Evolutionary conservation across 2,329 filamentous ascomycete species (phyloP).

Genomic region (Shiraia bambusicola): DNA sequence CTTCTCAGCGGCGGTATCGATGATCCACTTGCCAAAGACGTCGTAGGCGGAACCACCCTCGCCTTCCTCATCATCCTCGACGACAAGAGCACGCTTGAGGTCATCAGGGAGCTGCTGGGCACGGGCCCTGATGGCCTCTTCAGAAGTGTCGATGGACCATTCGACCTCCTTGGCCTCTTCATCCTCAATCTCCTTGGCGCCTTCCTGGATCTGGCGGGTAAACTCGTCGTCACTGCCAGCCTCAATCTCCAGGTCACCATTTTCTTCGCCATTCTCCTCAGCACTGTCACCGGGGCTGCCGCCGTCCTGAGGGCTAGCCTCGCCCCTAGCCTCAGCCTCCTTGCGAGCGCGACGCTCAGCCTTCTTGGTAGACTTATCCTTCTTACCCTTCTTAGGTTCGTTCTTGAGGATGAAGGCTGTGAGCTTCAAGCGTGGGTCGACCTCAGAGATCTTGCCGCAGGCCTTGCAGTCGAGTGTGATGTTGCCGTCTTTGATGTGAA

Average conservation of each 20-base stretch:
- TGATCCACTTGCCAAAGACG: constrained; percentile 89
- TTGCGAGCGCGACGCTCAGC: constrained; percentile 83
- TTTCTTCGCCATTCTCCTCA: constrained; percentile 64
- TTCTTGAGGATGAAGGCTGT: constrained; percentile 98
- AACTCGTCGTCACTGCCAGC: constrained; percentile 90
- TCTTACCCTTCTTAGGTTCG: constrained; percentile 89
- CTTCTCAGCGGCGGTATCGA: constrained; percentile 68
- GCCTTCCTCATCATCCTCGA: constrained; percentile 80
- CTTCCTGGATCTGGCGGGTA: constrained; percentile 69
- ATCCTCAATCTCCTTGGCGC: constrained; percentile 71
- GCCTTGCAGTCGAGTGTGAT: constrained; percentile 98
- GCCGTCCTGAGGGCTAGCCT: constrained; percentile 55
- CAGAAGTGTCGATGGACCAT: constrained; percentile 96
- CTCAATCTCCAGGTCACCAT: constrained; percentile 66
- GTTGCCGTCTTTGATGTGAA: constrained; percentile 88
- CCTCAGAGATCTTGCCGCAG: constrained; percentile 88
- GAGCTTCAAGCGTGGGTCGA: constrained; percentile 91
- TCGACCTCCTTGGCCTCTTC: constrained; percentile 78
- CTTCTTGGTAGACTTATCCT: constrained; percentile 94
- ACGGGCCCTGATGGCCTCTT: constrained; percentile 91
- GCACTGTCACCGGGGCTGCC: constrained; percentile 67
- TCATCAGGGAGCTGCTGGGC: constrained; percentile 91
- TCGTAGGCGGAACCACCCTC: constrained; percentile 84
- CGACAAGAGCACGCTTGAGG: constrained; percentile 86
- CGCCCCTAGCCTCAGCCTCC: constrained; percentile 61